Percentiles rank a stretch among this genome's conserved stretches.
Evolutionary conservation across 2,329 filamentous ascomycete species (phyloP).

Genomic region (Colletotrichum sp.): DNA sequence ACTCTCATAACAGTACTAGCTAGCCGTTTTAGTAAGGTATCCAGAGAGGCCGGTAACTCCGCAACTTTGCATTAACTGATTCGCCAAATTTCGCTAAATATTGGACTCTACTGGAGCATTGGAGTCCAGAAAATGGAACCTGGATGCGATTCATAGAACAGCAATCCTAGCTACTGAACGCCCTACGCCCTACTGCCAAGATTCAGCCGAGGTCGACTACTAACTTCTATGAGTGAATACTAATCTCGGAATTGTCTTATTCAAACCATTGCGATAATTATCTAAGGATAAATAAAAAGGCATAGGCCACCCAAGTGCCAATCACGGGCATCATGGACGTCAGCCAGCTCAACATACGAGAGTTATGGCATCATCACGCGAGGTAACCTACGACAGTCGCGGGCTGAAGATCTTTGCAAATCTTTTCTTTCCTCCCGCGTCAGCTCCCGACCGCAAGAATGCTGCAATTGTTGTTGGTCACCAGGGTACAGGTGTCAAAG

Average conservation of each 20-base stretch:
- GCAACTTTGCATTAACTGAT: background rate
- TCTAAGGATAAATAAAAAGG: background rate
- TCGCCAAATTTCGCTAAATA: background rate
- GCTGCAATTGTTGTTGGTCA: background rate
- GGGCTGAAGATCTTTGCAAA: background rate
- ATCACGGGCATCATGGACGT: background rate
- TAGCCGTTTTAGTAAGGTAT: background rate
- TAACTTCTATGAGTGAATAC: background rate
- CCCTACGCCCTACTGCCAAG: background rate
- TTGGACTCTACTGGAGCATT: background rate
- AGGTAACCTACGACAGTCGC: background rate
- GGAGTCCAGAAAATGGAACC: background rate
- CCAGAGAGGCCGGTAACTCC: background rate
- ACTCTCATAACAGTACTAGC: background rate
- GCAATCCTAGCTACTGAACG: background rate
- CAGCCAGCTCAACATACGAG: background rate
- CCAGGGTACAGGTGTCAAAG: background rate
- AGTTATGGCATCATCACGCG: background rate
- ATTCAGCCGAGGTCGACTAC: background rate
- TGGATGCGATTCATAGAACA: background rate
- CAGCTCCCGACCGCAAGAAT: background rate
- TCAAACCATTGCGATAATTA: background rate
- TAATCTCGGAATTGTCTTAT: background rate
- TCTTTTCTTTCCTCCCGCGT: background rate
- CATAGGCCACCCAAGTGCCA: background rate